Evolutionary conservation across 83 land plant genomes (phyloP), one percentile per base, ranked within the genome.

Genomic region (Picea mariana): DNA sequence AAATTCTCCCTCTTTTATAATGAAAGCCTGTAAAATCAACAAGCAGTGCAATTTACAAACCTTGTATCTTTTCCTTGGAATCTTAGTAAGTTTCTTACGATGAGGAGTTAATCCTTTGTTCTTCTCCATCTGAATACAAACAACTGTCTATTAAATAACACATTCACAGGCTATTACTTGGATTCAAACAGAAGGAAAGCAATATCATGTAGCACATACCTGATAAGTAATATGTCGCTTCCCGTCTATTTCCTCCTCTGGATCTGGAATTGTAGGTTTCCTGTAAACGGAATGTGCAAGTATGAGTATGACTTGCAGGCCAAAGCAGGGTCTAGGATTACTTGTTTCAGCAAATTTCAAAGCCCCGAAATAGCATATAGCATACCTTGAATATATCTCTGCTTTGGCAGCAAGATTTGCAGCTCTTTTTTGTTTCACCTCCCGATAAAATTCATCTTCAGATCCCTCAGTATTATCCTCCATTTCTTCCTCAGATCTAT

Each of bases 41-140:
- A 77, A 31, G 23, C 38, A 42, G 2, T 9, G 5, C 21, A 47
- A 75, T 47, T 44, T 75, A 44, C 75, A 77, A 83, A 96, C 99
- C 98, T 90, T 98, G 96, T 98, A 98, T 69, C 96, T 98, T 87
- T 94, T 98, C 68, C 99, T 91, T 38, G 99, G 99, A 81, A 86
- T 98, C 84, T 98, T 98, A 0, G 85, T 89, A 18, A 82, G 81
- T 84, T 98, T 98, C 90, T 96, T 98, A 62, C 99, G 89, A 65
- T 82, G 21, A 16, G 95, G 99, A 24, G 99, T 98, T 7, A 98
- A 84, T 26, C 99, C 99, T 83, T 90, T 88, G 79, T 98, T 98
- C 87, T 94, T 98, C 91, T 94, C 99, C 90, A 98, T 98, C 99
- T 96, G 95, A 13, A 85, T 61, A 26, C 59, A 47, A 60, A 58